Conservation (phyloP, 2,329 filamentous ascomycete species). For the Pyricularia pennisetigena region DNA sequence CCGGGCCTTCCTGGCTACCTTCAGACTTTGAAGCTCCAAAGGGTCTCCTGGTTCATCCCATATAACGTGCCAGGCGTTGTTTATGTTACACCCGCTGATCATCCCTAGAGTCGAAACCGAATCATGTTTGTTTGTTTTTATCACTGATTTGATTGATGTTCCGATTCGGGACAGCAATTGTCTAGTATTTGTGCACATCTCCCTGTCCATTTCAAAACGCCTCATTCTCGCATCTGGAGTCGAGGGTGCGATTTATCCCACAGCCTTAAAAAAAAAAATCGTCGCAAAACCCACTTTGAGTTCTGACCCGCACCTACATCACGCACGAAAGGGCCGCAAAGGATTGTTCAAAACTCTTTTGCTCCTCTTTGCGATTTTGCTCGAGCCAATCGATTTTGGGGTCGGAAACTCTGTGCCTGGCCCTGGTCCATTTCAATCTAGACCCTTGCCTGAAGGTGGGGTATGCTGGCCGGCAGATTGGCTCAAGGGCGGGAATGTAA, state of each 20-base stretch:
- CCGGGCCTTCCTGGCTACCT: not conserved
- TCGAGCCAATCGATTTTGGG: not conserved
- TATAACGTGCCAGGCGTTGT: not conserved
- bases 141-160: not conserved
- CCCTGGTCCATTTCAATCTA: not conserved
- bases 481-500: conserved; percentile 2
- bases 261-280: not conserved
- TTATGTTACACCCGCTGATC: not conserved
- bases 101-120: not conserved
- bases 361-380: not conserved
- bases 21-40: not conserved
- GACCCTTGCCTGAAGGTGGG: not conserved
- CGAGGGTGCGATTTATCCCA: not conserved
- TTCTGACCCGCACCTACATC: not conserved
- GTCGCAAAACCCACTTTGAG: not conserved
- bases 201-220: not conserved
- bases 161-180: not conserved
- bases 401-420: not conserved
- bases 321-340: not conserved
- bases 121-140: not conserved
- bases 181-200: not conserved
- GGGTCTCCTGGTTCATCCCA: not conserved
- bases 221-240: not conserved
- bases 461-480: conserved; percentile 4
- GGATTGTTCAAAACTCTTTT: not conserved